Evolutionary conservation across 495 filamentous ascomycete genomes (phyloP).

Genomic region (Alectoria sarmentosa): DNA sequence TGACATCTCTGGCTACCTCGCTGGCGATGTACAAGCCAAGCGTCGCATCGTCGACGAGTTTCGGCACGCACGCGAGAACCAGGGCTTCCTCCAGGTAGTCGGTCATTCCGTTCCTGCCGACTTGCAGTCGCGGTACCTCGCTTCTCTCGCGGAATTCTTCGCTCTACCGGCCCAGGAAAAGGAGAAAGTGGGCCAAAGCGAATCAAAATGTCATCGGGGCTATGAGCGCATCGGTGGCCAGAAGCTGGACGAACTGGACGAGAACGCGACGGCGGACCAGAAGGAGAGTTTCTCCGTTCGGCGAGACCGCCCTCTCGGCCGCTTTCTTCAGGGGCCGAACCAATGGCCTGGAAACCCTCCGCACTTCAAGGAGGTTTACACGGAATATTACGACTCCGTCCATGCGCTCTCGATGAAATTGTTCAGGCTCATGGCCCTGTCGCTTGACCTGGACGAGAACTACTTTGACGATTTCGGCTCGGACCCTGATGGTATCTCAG

Average conservation of each 20-base stretch:
- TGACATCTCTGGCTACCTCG: slow-evolving; percentile 1
- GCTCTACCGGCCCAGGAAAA: neutral
- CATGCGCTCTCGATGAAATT: neutral
- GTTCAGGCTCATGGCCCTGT: neutral
- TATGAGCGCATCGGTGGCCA: neutral
- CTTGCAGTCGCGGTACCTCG: neutral
- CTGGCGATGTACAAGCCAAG: neutral
- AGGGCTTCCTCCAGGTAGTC: slow-evolving; percentile 1
- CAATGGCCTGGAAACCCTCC: neutral
- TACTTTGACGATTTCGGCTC: slow-evolving; percentile 4
- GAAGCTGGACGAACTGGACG: neutral
- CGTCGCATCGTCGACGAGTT: neutral
- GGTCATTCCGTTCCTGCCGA: neutral
- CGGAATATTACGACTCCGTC: neutral
- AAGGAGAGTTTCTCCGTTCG: neutral
- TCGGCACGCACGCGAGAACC: neutral
- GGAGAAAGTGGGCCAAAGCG: neutral
- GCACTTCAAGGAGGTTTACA: neutral
- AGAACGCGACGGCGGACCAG: slow-evolving; percentile 2
- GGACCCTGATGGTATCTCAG: neutral
- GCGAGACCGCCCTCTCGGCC: neutral
- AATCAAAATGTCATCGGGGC: neutral
- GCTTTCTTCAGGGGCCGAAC: neutral
- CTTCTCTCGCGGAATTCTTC: neutral
- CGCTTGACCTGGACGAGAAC: neutral